A percentile compares a stretch with the other conserved stretches of the same genome.
phyloP scores from a whole-genome alignment of 1,284 basidiomycete species.

The Prillingera fragicola region DNA sequence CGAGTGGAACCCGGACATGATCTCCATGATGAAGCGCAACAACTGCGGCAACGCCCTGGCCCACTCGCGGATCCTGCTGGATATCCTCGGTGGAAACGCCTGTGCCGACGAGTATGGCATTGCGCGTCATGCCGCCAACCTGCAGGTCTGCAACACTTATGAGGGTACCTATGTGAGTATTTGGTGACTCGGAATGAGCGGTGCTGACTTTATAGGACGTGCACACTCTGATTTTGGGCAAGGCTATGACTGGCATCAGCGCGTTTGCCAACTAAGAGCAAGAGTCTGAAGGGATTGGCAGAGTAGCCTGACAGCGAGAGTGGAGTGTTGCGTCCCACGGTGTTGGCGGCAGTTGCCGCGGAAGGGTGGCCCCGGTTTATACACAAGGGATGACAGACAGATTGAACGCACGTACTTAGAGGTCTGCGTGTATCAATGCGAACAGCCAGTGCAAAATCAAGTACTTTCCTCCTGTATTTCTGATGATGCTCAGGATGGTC shows the following conservation, averaged over 20 bases:
- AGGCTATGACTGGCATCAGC: conserved; percentile 73
- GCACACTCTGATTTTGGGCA: conserved; percentile 81
- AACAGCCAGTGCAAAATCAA: no score
- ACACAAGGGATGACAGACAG: no score
- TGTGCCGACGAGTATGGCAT: conserved; percentile 84
- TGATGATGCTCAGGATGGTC: no score
- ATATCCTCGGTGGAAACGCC: conserved; percentile 87
- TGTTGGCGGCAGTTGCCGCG: no score
- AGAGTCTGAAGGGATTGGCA: no score
- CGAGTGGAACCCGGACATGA: conserved; percentile 79
- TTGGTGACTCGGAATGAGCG: no score
- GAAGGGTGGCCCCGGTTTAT: no score
- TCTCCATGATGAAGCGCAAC: conserved; percentile 90
- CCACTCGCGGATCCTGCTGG: conserved; percentile 70
- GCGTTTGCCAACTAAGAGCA: conserved; percentile 20
- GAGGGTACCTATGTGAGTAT: conserved; percentile 58
- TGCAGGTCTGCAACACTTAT: conserved; percentile 89
- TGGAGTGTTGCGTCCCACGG: no score
- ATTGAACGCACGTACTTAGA: no score
- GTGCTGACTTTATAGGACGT: conserved; percentile 71
- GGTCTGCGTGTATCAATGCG: no score
- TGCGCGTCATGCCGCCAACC: conserved; percentile 80
- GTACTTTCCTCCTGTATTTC: no score
- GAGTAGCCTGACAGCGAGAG: no score
- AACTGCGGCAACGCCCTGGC: conserved; percentile 89